These are phyloP conservation scores for Asparagopsis taxiformis DNA, from an alignment of 31 red algal genomes.

Conservation along the genomic window DNA sequence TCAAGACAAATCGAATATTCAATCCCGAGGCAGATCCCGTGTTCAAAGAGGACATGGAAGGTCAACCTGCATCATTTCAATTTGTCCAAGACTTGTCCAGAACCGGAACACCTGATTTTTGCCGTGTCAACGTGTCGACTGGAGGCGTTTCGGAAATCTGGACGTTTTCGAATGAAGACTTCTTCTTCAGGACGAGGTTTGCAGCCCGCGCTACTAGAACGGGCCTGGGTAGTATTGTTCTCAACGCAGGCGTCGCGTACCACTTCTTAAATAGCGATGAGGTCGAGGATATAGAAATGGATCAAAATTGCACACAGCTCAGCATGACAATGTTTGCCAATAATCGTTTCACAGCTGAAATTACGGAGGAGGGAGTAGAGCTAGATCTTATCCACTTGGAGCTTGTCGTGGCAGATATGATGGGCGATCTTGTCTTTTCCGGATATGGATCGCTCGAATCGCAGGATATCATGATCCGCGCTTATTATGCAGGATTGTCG, in stretches of 20 bases:
- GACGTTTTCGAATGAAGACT: not conserved
- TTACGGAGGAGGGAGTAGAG: not conserved
- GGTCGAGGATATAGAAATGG: not conserved
- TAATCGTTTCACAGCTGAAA: conserved; percentile 2
- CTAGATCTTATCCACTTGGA: not conserved
- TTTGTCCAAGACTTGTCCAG: not conserved
- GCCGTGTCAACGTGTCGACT: not conserved
- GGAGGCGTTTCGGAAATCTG: not conserved
- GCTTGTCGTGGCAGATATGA: not conserved
- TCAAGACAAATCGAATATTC: conserved; percentile 4
- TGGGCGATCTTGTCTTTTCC: not conserved
- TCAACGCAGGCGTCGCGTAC: not conserved
- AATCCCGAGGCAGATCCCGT: conserved; percentile 5
- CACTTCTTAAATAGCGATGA: conserved; percentile 2
- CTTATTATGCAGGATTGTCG: not conserved
- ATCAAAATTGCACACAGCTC: not conserved
- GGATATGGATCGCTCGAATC: conserved; percentile 1
- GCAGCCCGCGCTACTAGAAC: not conserved
- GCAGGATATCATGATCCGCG: conserved; percentile 4
- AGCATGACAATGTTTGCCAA: not conserved
- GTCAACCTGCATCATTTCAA: not conserved
- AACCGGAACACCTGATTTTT: conserved; percentile 5
- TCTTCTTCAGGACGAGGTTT: not conserved
- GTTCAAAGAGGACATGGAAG: conserved; percentile 7
- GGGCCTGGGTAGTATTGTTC: not conserved